These are phyloP conservation scores for Artemisia argyi DNA, from an alignment of 129 eudicot genomes.

Conservation along the genomic window DNA sequence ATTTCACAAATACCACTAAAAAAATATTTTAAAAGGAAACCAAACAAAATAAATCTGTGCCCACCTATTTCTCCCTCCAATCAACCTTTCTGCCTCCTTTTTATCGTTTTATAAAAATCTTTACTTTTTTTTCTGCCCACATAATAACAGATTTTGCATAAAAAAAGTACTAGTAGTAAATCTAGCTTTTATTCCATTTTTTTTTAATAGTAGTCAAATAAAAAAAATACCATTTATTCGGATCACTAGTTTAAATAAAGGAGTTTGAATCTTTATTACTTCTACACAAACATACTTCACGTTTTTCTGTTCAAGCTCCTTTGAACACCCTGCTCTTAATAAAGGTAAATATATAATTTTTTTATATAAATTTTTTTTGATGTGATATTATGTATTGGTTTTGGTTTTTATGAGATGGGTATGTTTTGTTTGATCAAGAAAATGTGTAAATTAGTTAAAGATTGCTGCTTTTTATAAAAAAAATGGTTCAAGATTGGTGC, in stretches of 20 bases:
- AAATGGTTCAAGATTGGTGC: not conserved
- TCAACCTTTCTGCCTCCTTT: constrained; percentile 19
- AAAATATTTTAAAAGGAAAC: not conserved
- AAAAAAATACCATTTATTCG: constrained; percentile 18
- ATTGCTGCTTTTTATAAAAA: not conserved
- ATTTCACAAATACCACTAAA: not conserved
- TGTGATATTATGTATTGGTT: not conserved
- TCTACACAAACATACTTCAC: no score
- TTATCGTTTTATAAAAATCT: not conserved
- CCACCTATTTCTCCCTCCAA: constrained; percentile 32
- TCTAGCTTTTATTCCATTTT: not conserved
- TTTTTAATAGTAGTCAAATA: constrained; percentile 13
- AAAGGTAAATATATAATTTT: not conserved
- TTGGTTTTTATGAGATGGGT: not conserved
- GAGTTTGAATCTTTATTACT: no score
- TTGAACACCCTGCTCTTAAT: no score
- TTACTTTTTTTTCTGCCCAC: constrained; percentile 10
- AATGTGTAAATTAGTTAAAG: not conserved
- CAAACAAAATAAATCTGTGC: constrained; percentile 13
- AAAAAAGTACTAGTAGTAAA: not conserved
- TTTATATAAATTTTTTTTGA: not conserved
- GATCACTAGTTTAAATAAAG: constrained; percentile 4
- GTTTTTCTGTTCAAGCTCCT: no score
- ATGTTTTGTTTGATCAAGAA: constrained; percentile 22
- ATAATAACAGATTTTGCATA: not conserved